phyloP scores from a whole-genome alignment of 257 asterid genomes.

The Anisodus acutangulus region DNA sequence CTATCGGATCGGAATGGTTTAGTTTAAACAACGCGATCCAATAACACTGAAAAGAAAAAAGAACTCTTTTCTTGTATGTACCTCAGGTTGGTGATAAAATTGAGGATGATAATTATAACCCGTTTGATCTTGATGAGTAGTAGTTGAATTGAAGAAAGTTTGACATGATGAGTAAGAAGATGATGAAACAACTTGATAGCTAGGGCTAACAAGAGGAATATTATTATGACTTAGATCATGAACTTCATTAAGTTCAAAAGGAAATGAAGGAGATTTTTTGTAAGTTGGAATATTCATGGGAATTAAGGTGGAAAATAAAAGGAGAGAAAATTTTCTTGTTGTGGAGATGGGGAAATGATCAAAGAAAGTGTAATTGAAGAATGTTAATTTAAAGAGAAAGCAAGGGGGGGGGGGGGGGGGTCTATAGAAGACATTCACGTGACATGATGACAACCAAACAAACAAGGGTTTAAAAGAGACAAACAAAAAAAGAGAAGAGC shows the following conservation, averaged over 20 bases:
- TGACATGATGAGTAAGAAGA: slow-evolving; percentile 39
- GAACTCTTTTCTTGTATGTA: slow-evolving; percentile 27
- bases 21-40: not conserved
- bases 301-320: not conserved
- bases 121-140: slow-evolving; percentile 49
- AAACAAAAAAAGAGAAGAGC: slow-evolving; percentile 58
- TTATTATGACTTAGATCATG: slow-evolving; percentile 11
- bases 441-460: slow-evolving; percentile 58
- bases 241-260: slow-evolving; percentile 42
- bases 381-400: slow-evolving; percentile 27
- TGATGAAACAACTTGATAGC: slow-evolving; percentile 43
- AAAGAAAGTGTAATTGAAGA: slow-evolving; percentile 19
- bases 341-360: not conserved
- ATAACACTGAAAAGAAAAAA: not conserved
- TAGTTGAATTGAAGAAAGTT: slow-evolving; percentile 48
- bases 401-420: slow-evolving; percentile 40
- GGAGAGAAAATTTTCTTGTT: not conserved
- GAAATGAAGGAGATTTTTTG: slow-evolving; percentile 51
- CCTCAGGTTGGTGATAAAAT: slow-evolving; percentile 51
- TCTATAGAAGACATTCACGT: slow-evolving; percentile 55
- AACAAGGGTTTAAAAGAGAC: slow-evolving; percentile 50
- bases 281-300: slow-evolving; percentile 41
- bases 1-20: too few species aligned
- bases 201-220: slow-evolving; percentile 34
- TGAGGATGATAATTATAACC: slow-evolving; percentile 38